phyloP scores from a whole-genome alignment of 1,284 basidiomycete species.

The Rhodotorula sp. region DNA sequence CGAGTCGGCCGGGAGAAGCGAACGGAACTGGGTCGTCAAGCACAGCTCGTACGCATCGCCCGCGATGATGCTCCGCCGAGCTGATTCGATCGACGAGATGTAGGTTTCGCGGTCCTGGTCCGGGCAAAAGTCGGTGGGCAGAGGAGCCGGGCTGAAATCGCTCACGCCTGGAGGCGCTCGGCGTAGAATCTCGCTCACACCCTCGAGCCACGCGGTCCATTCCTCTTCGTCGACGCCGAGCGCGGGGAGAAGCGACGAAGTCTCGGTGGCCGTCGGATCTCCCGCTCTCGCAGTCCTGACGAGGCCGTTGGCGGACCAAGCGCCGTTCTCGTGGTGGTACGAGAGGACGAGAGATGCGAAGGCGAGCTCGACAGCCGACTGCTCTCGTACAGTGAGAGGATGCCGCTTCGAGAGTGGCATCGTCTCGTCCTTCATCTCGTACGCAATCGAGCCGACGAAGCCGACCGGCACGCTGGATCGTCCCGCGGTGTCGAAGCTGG shows the following conservation, averaged over 20 bases:
- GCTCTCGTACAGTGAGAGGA: slow-evolving; percentile 6
- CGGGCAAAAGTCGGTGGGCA: slow-evolving; percentile 43
- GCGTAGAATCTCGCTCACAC: neutral
- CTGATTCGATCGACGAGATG: slow-evolving; percentile 63
- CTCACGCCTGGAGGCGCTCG: slow-evolving; percentile 6
- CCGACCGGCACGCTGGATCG: slow-evolving; percentile 43
- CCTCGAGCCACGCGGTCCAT: slow-evolving; percentile 13
- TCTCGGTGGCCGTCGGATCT: neutral
- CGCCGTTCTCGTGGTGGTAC: slow-evolving; percentile 46
- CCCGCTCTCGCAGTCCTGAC: slow-evolving; percentile 26
- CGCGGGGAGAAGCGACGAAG: neutral
- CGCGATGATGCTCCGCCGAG: slow-evolving; percentile 71
- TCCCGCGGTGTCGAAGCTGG: neutral
- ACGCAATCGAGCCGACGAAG: slow-evolving; percentile 57
- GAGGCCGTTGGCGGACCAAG: slow-evolving; percentile 53
- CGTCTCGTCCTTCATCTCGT: slow-evolving; percentile 58
- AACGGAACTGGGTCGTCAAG: slow-evolving; percentile 69
- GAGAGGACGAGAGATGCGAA: slow-evolving; percentile 51
- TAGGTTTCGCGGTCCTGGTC: slow-evolving; percentile 55
- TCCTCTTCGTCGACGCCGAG: slow-evolving; percentile 40
- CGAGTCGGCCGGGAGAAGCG: slow-evolving; percentile 37
- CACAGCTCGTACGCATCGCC: slow-evolving; percentile 98
- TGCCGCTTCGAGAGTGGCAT: slow-evolving; percentile 40
- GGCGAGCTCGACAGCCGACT: slow-evolving; percentile 50
- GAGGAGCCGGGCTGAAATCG: neutral